Percentiles rank a stretch among this genome's conserved stretches.
Evolutionary conservation across 441 rosid species (phyloP).

Genomic region (Pelargonium fulgidum): DNA sequence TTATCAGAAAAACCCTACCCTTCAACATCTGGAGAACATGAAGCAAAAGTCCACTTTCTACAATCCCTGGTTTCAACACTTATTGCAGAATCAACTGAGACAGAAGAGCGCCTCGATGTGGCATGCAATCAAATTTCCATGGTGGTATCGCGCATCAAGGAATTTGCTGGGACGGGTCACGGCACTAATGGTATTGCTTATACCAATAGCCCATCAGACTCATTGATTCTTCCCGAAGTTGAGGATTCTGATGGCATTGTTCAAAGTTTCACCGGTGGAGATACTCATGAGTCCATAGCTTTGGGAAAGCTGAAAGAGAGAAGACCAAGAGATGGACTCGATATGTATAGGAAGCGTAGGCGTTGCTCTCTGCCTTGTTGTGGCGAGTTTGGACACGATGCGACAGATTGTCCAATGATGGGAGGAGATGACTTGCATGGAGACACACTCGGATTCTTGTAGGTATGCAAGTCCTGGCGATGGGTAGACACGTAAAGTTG

Average conservation of each 20-base stretch:
- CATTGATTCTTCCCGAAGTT: constrained; percentile 42
- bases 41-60: constrained; percentile 37
- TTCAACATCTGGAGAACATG: constrained; percentile 24
- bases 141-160: constrained; percentile 36
- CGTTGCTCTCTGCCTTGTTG: constrained; percentile 41
- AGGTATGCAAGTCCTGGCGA: constrained; percentile 14
- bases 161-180: constrained; percentile 34
- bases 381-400: constrained; percentile 47
- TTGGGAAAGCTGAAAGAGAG: constrained; percentile 48
- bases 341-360: constrained; percentile 33
- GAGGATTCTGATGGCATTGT: constrained; percentile 41
- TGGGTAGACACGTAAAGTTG: background rate
- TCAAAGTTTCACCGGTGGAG: constrained; percentile 32
- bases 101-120: constrained; percentile 47
- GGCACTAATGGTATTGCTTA: constrained; percentile 26
- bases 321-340: constrained; percentile 36
- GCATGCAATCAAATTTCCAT: constrained; percentile 45
- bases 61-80: constrained; percentile 47
- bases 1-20: constrained; percentile 18
- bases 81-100: constrained; percentile 39
- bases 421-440: constrained; percentile 38
- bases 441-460: constrained; percentile 40
- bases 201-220: constrained; percentile 33
- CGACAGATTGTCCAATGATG: constrained; percentile 38
- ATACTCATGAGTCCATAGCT: constrained; percentile 30